These are phyloP conservation scores for Moelleriella libera DNA, from an alignment of 2,329 filamentous ascomycete species.

Conservation along the genomic window DNA sequence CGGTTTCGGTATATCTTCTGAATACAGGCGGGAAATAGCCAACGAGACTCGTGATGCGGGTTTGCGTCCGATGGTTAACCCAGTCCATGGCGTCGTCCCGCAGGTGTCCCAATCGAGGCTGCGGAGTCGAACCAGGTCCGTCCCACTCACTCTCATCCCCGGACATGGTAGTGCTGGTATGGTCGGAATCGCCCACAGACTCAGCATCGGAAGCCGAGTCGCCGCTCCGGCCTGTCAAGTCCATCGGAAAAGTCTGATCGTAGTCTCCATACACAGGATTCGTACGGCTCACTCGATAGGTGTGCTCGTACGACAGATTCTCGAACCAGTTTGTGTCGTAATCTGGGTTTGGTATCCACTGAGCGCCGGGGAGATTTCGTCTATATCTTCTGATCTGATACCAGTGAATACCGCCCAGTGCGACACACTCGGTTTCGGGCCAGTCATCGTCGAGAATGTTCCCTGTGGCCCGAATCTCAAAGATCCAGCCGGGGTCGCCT, in stretches of 20 bases:
- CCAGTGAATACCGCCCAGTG: constrained; percentile 4
- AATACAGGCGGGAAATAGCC: neutral
- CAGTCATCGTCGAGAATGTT: constrained; percentile 3
- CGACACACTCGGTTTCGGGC: constrained; percentile 3
- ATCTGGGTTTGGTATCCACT: neutral
- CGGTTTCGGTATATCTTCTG: neutral
- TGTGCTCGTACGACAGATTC: neutral
- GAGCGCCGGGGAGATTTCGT: neutral
- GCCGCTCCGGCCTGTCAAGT: neutral
- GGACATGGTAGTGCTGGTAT: no score
- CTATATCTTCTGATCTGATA: constrained; percentile 2
- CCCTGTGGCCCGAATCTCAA: constrained; percentile 3
- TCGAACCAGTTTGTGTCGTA: neutral
- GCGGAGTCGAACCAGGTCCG: no score
- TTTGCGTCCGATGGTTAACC: neutral
- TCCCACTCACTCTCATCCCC: no score
- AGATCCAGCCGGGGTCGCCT: constrained; percentile 4
- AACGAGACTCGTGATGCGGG: neutral
- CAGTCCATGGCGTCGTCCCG: no score
- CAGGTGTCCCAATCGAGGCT: no score
- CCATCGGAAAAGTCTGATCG: neutral
- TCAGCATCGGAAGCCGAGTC: no score
- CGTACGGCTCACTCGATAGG: neutral
- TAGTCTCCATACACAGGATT: neutral
- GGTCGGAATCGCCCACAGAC: no score